These are phyloP conservation scores for Erucastrum elatum DNA, from an alignment of 345 rosid genomes.

Conservation along the genomic window DNA sequence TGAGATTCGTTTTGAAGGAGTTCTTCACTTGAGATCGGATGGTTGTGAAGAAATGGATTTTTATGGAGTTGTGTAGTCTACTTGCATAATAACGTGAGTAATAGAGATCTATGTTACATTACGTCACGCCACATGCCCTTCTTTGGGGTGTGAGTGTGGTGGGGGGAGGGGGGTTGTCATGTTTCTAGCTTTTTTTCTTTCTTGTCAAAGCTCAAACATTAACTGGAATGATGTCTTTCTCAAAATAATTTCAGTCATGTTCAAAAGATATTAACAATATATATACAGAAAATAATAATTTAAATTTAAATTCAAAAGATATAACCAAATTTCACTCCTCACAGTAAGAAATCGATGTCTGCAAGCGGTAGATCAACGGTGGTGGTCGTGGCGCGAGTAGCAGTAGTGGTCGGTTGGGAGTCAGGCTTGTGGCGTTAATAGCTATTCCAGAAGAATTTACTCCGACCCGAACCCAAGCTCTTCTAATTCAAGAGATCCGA, in stretches of 20 bases:
- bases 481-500: too few relatives aligned
- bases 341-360: too few relatives aligned
- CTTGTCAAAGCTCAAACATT: neutral
- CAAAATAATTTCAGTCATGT: neutral
- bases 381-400: too few relatives aligned
- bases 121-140: conserved; percentile 26
- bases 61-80: conserved; percentile 26
- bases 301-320: neutral
- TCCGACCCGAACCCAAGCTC: too few relatives aligned
- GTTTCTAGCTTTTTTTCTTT: neutral
- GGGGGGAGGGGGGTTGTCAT: neutral
- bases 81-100: conserved; percentile 33
- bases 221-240: neutral
- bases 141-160: neutral
- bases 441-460: too few relatives aligned
- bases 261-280: neutral
- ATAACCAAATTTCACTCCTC: too few relatives aligned
- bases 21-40: neutral
- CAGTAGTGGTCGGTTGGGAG: too few relatives aligned
- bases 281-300: neutral
- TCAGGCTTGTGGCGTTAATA: too few relatives aligned
- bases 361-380: too few relatives aligned
- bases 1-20: neutral
- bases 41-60: conserved; percentile 13
- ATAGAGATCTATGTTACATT: neutral